phyloP scores from a whole-genome alignment of 331 rosid genomes.

The Telfairia occidentalis region DNA sequence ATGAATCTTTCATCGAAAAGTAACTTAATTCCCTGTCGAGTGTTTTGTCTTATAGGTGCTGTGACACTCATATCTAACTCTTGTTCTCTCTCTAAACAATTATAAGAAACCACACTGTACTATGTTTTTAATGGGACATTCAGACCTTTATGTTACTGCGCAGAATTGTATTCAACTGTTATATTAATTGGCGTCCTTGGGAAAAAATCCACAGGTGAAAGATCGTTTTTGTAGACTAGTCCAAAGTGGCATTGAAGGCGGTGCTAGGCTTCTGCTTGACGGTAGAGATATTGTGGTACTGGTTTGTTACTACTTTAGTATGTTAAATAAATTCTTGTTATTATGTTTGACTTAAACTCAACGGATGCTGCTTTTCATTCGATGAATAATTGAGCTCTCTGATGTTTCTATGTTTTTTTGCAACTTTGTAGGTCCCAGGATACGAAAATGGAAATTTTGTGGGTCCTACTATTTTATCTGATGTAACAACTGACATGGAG shows the following conservation, averaged over 20 bases:
- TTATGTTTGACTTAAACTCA: background rate
- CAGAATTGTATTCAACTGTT: background rate
- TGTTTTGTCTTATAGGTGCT: background rate
- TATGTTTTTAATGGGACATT: background rate
- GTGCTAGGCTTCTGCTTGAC: conserved; percentile 67
- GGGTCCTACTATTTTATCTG: conserved; percentile 78
- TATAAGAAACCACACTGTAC: background rate
- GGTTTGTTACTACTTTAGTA: background rate
- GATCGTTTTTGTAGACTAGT: conserved; percentile 65
- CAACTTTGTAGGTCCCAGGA: conserved; percentile 51
- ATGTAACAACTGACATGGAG: conserved; percentile 55
- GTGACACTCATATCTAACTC: background rate
- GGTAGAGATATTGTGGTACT: conserved; percentile 76
- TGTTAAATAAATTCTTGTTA: background rate
- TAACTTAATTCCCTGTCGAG: background rate
- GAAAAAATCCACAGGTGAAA: conserved; percentile 45
- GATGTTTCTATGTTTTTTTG: background rate
- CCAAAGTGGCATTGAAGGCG: conserved; percentile 73
- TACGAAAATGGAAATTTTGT: conserved; percentile 84
- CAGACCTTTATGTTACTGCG: background rate
- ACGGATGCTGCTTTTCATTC: background rate
- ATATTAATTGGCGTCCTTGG: background rate
- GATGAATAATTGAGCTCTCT: background rate
- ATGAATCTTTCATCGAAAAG: background rate
- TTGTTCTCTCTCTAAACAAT: background rate